phyloP scores from a whole-genome alignment of 2,329 filamentous ascomycete genomes.

The Cladophialophora psammophila region DNA sequence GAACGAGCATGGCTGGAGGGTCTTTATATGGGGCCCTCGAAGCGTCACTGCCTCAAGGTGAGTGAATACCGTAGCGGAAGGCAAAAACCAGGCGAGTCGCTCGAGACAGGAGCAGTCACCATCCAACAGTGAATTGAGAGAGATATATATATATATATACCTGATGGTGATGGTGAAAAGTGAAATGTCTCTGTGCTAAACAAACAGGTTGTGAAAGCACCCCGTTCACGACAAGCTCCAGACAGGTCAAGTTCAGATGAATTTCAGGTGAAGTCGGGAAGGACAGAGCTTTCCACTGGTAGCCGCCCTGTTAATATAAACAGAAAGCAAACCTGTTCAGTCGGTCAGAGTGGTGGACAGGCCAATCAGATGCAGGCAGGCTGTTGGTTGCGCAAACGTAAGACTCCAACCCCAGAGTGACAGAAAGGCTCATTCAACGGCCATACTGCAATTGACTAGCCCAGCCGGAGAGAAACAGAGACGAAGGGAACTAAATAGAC shows the following conservation, averaged over 20 bases:
- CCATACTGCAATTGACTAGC: slow-evolving; percentile 32
- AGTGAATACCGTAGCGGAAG: slow-evolving; percentile 13
- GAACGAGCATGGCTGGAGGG: slow-evolving; percentile 33
- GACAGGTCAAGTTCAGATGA: slow-evolving; percentile 1
- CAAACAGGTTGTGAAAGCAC: slow-evolving; percentile 8
- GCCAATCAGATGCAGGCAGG: slow-evolving; percentile 31
- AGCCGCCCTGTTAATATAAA: slow-evolving; percentile 1
- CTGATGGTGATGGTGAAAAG: not conserved
- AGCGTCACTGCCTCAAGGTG: slow-evolving; percentile 25
- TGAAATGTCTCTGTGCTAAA: not conserved
- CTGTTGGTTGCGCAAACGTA: slow-evolving; percentile 18
- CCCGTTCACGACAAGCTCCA: not conserved
- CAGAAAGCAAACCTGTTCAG: slow-evolving; percentile 1
- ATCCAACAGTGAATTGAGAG: not conserved
- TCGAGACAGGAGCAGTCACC: not conserved
- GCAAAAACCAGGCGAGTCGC: not conserved
- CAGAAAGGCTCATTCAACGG: slow-evolving; percentile 20
- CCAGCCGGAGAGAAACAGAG: slow-evolving; percentile 16
- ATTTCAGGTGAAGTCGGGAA: slow-evolving; percentile 14
- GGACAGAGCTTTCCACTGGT: slow-evolving; percentile 11
- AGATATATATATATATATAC: slow-evolving; percentile 1
- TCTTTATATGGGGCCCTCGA: slow-evolving; percentile 13
- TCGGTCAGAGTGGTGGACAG: slow-evolving; percentile 27
- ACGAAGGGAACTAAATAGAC: slow-evolving; percentile 33
- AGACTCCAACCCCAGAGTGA: slow-evolving; percentile 20